These are phyloP conservation scores for Calamus simplicifolius DNA, from an alignment of 176 grass and related monocot species.

Conservation along the genomic window DNA sequence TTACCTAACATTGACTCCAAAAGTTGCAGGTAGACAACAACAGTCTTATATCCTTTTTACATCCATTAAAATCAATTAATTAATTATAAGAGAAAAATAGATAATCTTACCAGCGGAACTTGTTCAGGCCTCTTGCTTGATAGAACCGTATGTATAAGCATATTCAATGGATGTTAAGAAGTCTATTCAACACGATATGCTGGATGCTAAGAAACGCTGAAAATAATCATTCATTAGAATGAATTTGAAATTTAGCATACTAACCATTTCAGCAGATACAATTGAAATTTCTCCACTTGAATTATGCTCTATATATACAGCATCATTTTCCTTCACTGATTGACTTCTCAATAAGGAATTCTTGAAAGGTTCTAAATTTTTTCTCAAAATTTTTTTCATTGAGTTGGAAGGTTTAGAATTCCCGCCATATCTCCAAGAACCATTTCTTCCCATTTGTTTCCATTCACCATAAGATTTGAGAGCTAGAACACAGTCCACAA, in stretches of 20 bases:
- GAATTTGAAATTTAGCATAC: constrained; percentile 14
- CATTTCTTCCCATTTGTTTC: constrained; percentile 84
- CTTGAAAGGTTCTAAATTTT: constrained; percentile 55
- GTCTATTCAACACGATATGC: constrained; percentile 33
- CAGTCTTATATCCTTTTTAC: background rate
- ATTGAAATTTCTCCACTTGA: constrained; percentile 33
- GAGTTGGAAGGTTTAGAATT: constrained; percentile 46
- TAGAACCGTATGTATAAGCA: constrained; percentile 70
- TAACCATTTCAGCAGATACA: constrained; percentile 64
- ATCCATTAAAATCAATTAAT: no score
- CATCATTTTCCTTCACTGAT: constrained; percentile 59
- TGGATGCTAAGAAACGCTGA: constrained; percentile 9
- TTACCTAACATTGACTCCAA: constrained; percentile 79
- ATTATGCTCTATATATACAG: constrained; percentile 33
- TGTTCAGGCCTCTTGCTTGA: constrained; percentile 89
- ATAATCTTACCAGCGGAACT: constrained; percentile 68
- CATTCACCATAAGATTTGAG: constrained; percentile 85
- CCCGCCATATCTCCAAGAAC: constrained; percentile 87
- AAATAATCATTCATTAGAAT: constrained; percentile 12
- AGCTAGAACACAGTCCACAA: constrained; percentile 86
- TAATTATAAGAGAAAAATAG: constrained; percentile 15
- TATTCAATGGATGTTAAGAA: constrained; percentile 69
- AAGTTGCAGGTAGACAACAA: constrained; percentile 49
- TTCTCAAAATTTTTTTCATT: constrained; percentile 64
- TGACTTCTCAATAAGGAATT: constrained; percentile 49